Base-by-base conservation (phyloP, 2,329 filamentous ascomycete species). In the Colletotrichum sojae region DNA sequence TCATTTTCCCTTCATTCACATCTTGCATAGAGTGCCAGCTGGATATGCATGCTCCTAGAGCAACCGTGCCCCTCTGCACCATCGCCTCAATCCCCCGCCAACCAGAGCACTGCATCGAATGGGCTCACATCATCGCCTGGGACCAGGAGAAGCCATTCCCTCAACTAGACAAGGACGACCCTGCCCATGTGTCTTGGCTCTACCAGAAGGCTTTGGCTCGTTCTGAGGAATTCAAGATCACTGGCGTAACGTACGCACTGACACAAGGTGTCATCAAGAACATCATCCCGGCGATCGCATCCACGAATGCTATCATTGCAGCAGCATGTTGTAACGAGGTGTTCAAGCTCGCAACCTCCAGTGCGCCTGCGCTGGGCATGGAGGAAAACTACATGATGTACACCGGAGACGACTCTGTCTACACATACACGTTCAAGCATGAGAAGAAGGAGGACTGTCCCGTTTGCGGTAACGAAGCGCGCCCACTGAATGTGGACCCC, bases 371-470 rank as follows among this genome's bases (percentile, higher is more conserved):
- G 72, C 85, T 99, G 16, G 93, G 92, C 13, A 85, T 89, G 71
- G 90, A 92, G 52, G 92, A 92, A 64, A 97, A 97, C 79, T 99
- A 99, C 83, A 98, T 98, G 95, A 97, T 98, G 93, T 99, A 99
- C 80, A 97, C 94, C 13, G 96, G 97, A 54, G 95, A 98, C 76
- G 95, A 97, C 76, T 89, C 92, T 73, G 92, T 99, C 73, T 99
- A 99, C 83, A 99, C 96, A 0, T 98, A 97, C 81, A 99, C 96
- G 0, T 99, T 98, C 79, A 91, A 94, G 76, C 94, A 97, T 76
- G 92, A 98, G 82, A 94, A 93, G 84, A 98, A 98, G 80, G 88
- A 92, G 16, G 96, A 98, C 80, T 99, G 96, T 73, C 94, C 96
- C 2, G 96, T 98, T 6, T 99, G 96, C 77, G 95, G 95, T 18